These are phyloP conservation scores for Pichia nakasei DNA, from an alignment of 805 yeast genomes.

Conservation along the genomic window DNA sequence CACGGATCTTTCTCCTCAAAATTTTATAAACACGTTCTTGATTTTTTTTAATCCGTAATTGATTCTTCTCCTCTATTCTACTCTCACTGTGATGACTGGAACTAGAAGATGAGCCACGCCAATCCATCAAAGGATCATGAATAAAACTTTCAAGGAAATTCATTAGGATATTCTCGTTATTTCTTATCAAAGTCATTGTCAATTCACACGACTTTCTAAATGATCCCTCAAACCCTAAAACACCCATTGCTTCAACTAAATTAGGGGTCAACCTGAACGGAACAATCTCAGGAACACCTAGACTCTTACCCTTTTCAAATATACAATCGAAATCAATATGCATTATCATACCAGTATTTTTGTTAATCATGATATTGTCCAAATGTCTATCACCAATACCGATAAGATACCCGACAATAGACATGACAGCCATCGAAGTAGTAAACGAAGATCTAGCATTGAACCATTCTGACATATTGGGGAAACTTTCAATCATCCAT, in stretches of 20 bases:
- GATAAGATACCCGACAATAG: conserved; percentile 87
- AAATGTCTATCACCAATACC: conserved; percentile 97
- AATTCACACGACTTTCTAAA: conserved; percentile 83
- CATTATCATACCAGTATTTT: conserved; percentile 65
- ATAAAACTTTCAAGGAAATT: conserved; percentile 86
- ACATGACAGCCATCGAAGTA: conserved; percentile 89
- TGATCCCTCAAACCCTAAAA: conserved; percentile 82
- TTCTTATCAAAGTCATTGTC: conserved; percentile 61
- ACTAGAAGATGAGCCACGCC: conserved; percentile 33
- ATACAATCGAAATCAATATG: conserved; percentile 97
- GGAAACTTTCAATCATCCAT: conserved; percentile 84
- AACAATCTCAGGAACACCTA: conserved; percentile 81
- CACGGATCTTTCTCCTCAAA: conserved; percentile 74
- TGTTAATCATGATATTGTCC: conserved; percentile 74
- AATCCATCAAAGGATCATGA: conserved; percentile 85
- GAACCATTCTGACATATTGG: conserved; percentile 87
- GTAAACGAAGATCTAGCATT: conserved; percentile 65
- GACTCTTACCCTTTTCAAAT: conserved; percentile 74
- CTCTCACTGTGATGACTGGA: background rate
- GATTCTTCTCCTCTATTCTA: conserved; percentile 4
- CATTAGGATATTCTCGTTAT: conserved; percentile 76
- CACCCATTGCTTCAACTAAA: conserved; percentile 79
- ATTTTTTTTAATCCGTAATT: conserved; percentile 15
- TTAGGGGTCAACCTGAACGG: conserved; percentile 90
- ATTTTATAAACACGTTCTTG: conserved; percentile 51